Evolutionary conservation across 2,329 filamentous ascomycete species (phyloP).

Genomic region (Aspergillus sergii): DNA sequence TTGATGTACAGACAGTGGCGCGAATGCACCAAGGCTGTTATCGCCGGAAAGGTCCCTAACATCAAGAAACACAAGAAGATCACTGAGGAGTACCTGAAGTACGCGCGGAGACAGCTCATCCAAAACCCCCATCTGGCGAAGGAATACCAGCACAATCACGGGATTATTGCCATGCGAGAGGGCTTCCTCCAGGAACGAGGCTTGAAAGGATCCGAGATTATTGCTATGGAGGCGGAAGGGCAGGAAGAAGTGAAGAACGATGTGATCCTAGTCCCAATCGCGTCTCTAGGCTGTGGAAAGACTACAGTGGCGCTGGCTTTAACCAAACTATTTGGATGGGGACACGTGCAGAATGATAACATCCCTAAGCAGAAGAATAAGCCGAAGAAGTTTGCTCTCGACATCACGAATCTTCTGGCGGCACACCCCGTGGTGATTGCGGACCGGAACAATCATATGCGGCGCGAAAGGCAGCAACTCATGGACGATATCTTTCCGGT

Average conservation of each 20-base stretch:
- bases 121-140: conserved; percentile 68
- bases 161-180: conserved; percentile 87
- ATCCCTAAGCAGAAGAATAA: conserved; percentile 76
- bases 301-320: conserved; percentile 87
- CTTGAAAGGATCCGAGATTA: conserved; percentile 85
- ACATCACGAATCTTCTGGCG: conserved; percentile 66
- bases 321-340: conserved; percentile 82
- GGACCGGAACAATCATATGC: conserved; percentile 92
- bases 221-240: conserved; percentile 65
- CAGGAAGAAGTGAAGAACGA: conserved; percentile 61
- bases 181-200: conserved; percentile 84
- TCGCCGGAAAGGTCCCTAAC: conserved; percentile 71
- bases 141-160: conserved; percentile 83
- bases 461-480: conserved; percentile 83
- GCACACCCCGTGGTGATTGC: conserved; percentile 76
- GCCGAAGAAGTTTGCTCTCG: conserved; percentile 74
- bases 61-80: conserved; percentile 87
- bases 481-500: conserved; percentile 72
- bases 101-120: conserved; percentile 73
- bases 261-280: conserved; percentile 84
- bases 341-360: conserved; percentile 95
- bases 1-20: conserved; percentile 99
- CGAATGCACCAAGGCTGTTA: conserved; percentile 90
- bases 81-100: conserved; percentile 86
- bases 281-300: conserved; percentile 95